A percentile compares a stretch with the other conserved stretches of the same genome.
phyloP scores from a whole-genome alignment of 2,329 filamentous ascomycete genomes.

The Sporothrix brasiliensis region DNA sequence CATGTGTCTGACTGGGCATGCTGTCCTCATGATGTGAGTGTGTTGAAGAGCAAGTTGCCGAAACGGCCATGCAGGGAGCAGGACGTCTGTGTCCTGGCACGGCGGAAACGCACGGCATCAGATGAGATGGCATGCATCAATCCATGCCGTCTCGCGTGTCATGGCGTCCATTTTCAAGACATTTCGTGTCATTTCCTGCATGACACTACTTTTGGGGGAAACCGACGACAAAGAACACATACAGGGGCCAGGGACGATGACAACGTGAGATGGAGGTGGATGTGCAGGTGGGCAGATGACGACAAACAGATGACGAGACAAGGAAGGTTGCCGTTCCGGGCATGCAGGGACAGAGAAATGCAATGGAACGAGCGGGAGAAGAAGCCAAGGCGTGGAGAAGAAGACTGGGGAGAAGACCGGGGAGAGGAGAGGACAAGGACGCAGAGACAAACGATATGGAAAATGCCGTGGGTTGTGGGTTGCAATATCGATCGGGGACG shows the following conservation, averaged over 20 bases:
- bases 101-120: neutral
- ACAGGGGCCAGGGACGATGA: slow-evolving; percentile 6
- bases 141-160: neutral
- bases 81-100: slow-evolving; percentile 1
- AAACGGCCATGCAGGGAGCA: neutral
- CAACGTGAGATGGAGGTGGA: neutral
- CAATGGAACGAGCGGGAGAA: slow-evolving; percentile 21
- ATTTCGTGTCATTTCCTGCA: neutral
- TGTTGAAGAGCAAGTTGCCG: neutral
- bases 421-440: neutral
- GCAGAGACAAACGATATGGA: neutral
- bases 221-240: neutral
- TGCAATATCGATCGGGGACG: neutral
- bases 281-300: neutral
- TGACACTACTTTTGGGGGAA: neutral
- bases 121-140: neutral
- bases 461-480: neutral
- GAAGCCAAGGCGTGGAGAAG: slow-evolving; percentile 12
- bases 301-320: neutral
- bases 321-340: slow-evolving; percentile 22
- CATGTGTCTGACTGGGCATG: neutral
- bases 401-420: neutral
- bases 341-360: slow-evolving; percentile 19
- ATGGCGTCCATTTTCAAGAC: too few relatives aligned
- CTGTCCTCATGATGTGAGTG: neutral